Percentiles rank a stretch among this genome's conserved stretches.
Evolutionary conservation across 2,329 filamentous ascomycete species (phyloP).

Genomic region (Chaetomium olivaceum): DNA sequence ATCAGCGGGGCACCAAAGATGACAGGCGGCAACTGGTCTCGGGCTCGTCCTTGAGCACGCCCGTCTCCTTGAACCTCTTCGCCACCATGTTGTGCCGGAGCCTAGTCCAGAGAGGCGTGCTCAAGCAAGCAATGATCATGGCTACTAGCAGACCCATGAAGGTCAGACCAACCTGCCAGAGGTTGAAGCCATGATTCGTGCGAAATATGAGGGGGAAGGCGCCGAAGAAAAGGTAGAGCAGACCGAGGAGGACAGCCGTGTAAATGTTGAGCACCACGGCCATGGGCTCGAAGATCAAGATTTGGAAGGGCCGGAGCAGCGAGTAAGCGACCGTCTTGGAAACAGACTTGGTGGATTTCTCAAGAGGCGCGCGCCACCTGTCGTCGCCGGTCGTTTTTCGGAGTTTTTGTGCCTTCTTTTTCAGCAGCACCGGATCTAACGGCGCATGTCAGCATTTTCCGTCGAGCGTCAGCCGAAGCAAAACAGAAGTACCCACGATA

Average conservation of each 20-base stretch:
- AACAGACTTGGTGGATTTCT: conserved; percentile 70
- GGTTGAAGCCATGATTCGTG: conserved; percentile 70
- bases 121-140: conserved; percentile 63
- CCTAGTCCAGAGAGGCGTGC: conserved; percentile 66
- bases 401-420: conserved; percentile 67
- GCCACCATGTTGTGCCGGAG: conserved; percentile 60
- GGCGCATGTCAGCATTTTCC: conserved; percentile 10
- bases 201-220: conserved; percentile 81
- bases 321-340: conserved; percentile 58
- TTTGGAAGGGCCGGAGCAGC: conserved; percentile 71
- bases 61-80: conserved; percentile 52
- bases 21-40: conserved; percentile 81
- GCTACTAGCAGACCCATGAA: conserved; percentile 73
- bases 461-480: background rate
- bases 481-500: conserved; percentile 59
- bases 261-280: conserved; percentile 78
- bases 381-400: conserved; percentile 77
- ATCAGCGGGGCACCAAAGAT: conserved; percentile 76
- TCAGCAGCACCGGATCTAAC: conserved; percentile 66
- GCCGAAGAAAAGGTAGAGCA: conserved; percentile 88
- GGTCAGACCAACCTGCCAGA: conserved; percentile 77
- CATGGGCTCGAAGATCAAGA: conserved; percentile 83
- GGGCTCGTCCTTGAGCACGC: conserved; percentile 68
- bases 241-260: conserved; percentile 80
- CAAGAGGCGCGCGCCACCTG: conserved; percentile 74